Evolutionary conservation across 805 yeast species (phyloP).

Genomic region (Brettanomyces naardenensis): DNA sequence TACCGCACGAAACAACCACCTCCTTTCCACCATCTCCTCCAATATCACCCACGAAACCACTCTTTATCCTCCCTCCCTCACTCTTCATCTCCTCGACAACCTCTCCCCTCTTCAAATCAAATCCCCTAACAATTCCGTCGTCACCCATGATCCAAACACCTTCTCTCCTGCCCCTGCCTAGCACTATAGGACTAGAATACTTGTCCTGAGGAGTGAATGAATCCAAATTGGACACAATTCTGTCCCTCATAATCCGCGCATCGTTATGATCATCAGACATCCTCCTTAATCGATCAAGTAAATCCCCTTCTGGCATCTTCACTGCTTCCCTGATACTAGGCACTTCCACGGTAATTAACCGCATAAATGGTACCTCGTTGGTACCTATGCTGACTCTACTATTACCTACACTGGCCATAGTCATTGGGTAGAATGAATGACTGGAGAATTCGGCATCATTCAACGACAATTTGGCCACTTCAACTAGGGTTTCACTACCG

Average conservation of each 20-base stretch:
- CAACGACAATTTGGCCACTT: slow-evolving; percentile 43
- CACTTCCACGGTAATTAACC: slow-evolving; percentile 49
- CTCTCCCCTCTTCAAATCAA: slow-evolving; percentile 37
- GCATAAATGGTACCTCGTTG: slow-evolving; percentile 70
- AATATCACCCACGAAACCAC: slow-evolving; percentile 23
- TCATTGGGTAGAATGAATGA: slow-evolving; percentile 54
- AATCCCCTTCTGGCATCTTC: not conserved
- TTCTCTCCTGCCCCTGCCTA: slow-evolving; percentile 16
- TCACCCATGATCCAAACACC: slow-evolving; percentile 69
- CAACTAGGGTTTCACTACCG: slow-evolving; percentile 19
- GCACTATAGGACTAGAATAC: slow-evolving; percentile 42
- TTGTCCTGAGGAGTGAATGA: slow-evolving; percentile 64
- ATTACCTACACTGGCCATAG: slow-evolving; percentile 23
- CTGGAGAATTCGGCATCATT: slow-evolving; percentile 69
- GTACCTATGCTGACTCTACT: slow-evolving; percentile 53
- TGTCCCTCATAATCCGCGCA: slow-evolving; percentile 24
- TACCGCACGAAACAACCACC: slow-evolving; percentile 41
- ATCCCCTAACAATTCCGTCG: slow-evolving; percentile 57
- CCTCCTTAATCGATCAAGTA: not conserved
- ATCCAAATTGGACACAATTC: slow-evolving; percentile 35
- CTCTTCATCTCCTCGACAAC: slow-evolving; percentile 27
- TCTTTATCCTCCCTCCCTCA: slow-evolving; percentile 42
- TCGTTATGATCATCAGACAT: not conserved
- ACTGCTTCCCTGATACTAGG: slow-evolving; percentile 24
- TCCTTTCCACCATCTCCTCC: slow-evolving; percentile 23